Evolutionary conservation across 306 rosid genomes (phyloP).

Genomic region (Lablab purpureus): DNA sequence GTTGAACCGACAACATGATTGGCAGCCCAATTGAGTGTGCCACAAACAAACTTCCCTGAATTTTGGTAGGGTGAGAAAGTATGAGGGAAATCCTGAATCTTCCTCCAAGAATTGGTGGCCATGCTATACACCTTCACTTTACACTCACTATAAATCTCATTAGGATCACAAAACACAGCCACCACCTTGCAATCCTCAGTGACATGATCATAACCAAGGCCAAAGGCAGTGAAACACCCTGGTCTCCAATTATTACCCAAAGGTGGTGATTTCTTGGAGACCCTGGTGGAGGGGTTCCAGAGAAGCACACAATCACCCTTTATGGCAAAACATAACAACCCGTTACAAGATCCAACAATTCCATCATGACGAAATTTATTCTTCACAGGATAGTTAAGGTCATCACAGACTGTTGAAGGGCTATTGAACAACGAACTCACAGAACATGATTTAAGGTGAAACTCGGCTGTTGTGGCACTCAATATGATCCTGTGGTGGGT

Average conservation of each 20-base stretch:
- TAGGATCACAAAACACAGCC: conserved; percentile 60
- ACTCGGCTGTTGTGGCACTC: conserved; percentile 56
- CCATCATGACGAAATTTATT: conserved; percentile 59
- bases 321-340: conserved; percentile 59
- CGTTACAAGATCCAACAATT: conserved; percentile 61
- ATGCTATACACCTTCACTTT: conserved; percentile 53
- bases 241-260: conserved; percentile 61
- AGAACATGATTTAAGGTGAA: conserved; percentile 54
- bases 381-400: conserved; percentile 57
- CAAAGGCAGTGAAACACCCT: conserved; percentile 60
- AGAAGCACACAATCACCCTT: conserved; percentile 61
- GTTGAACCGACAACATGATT: conserved; percentile 35
- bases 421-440: conserved; percentile 44
- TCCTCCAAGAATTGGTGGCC: conserved; percentile 50
- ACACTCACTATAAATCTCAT: conserved; percentile 47
- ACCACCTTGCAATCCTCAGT: conserved; percentile 57
- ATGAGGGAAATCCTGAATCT: conserved; percentile 60
- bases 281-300: conserved; percentile 59
- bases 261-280: conserved; percentile 61
- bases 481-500: conserved; percentile 54
- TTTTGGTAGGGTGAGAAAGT: conserved; percentile 49
- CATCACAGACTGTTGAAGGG: conserved; percentile 42
- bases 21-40: conserved; percentile 58
- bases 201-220: conserved; percentile 60
- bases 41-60: conserved; percentile 57